Base-by-base conservation (phyloP, 192 early-diverging fungal genomes). In the Coemansia sp. region DNA sequence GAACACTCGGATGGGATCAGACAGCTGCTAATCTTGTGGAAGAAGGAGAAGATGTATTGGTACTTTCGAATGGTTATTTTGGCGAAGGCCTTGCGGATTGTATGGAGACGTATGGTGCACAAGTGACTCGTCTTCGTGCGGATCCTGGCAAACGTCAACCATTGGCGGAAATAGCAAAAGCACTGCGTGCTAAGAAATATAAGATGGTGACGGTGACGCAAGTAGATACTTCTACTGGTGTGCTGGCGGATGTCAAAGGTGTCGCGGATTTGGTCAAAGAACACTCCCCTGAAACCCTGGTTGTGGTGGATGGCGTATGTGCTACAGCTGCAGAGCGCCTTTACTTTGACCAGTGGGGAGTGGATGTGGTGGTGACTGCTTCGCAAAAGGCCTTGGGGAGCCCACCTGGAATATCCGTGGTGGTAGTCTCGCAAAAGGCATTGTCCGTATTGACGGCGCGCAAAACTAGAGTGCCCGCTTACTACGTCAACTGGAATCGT, bases 1-100 rank as follows among this genome's bases (percentile, higher is more conserved):
- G 94, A n/a, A 98, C 95, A 8, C 82, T 96, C n/a, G 94, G 94
- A 11, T 98, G 96, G 96, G 96, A 98, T 84, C 91, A 93, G 86
- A 90, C 91, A 30, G 92, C 92, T 23, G 88, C 90, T 32, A 98
- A 98, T 83, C 81, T 97, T 56, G 58, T 96, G 14, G 93, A 96
- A 82, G 88, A 88, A 31, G 92, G 90, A 29, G 94, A 98, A 70
- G 81, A 89, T 61, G 95, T 89, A 30, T 85, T 98, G 32, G 92
- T 95, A 7, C 75, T 96, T 70, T 93, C 89, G 75, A 94, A 93
- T 36, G 96, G 96, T 5, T 93, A 95, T 83, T 98, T 98, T 88
- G 95, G 95, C 54, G 94, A 96, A 82, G 90, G 92, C 71, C 92
- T 98, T 64, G 93, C 87, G 52, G 93, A 92, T 67, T 97, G 95